Conservation (phyloP, 2,329 filamentous ascomycete species). For the Cordyceps militaris region DNA sequence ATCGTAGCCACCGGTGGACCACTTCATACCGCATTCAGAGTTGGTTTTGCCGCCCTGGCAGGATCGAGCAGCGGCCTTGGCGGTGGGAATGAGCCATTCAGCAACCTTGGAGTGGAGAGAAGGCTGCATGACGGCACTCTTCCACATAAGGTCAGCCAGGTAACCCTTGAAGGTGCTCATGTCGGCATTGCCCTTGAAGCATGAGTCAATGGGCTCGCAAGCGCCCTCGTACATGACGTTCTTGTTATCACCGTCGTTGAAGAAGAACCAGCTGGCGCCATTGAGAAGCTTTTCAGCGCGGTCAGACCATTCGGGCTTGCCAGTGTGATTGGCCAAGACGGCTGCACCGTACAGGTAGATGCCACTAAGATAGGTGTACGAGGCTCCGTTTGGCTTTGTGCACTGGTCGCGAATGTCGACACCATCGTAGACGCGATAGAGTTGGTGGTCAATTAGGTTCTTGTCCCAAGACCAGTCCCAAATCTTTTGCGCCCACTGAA, state of each 20-base stretch:
- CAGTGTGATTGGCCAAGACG: conserved; percentile 55
- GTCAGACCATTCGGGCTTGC: conserved; percentile 44
- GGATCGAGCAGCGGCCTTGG: conserved; percentile 46
- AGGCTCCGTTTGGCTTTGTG: conserved; percentile 41
- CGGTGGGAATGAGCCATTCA: conserved; percentile 42
- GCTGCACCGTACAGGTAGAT: conserved; percentile 60
- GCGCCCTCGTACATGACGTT: conserved; percentile 59
- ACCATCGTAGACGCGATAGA: conserved; percentile 55
- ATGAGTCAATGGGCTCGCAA: conserved; percentile 53
- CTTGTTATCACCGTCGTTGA: conserved; percentile 42
- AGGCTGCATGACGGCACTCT: conserved; percentile 49
- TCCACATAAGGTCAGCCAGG: conserved; percentile 57
- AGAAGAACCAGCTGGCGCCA: conserved; percentile 48
- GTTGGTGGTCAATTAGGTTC: conserved; percentile 47
- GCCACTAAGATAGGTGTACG: conserved; percentile 60
- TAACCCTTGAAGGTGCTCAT: conserved; percentile 64
- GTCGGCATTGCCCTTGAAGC: conserved; percentile 44
- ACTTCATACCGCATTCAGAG: conserved; percentile 53
- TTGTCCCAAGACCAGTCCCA: conserved; percentile 57
- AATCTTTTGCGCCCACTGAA: conserved; percentile 59
- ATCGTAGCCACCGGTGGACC: conserved; percentile 54
- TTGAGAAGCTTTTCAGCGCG: conserved; percentile 46
- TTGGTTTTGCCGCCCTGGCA: conserved; percentile 50
- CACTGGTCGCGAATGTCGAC: conserved; percentile 50
- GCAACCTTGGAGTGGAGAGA: conserved; percentile 42